These are phyloP conservation scores for Apiospora sp. DNA, from an alignment of 2,329 filamentous ascomycete genomes.

Conservation along the genomic window DNA sequence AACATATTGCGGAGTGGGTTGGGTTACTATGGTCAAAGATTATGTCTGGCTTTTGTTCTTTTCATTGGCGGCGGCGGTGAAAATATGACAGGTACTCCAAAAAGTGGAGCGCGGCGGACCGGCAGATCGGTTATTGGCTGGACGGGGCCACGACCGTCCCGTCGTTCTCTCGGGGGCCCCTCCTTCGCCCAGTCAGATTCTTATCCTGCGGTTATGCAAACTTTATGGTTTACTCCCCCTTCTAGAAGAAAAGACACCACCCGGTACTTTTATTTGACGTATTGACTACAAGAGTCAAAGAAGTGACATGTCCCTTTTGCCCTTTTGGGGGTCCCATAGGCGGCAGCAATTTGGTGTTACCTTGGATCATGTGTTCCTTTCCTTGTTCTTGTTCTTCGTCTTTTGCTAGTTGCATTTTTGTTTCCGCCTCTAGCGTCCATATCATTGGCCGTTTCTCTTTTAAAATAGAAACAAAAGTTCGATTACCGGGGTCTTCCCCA, in stretches of 20 bases:
- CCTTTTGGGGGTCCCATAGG: too few relatives aligned
- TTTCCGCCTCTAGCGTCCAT: neutral
- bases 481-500: neutral
- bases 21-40: too few relatives aligned
- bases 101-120: neutral
- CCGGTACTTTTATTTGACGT: too few relatives aligned
- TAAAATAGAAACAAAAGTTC: neutral
- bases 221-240: too few relatives aligned
- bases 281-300: too few relatives aligned
- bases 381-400: neutral
- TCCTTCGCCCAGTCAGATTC: too few relatives aligned
- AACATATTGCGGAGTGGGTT: neutral
- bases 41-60: neutral
- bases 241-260: too few relatives aligned
- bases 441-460: neutral
- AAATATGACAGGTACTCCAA: neutral
- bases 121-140: conserved; percentile 1
- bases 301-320: too few relatives aligned
- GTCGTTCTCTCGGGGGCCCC: neutral
- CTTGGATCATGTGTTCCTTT: neutral
- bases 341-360: too few relatives aligned
- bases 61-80: neutral
- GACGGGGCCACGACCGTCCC: neutral
- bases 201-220: neutral
- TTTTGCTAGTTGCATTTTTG: neutral